Evolutionary conservation across 768 basidiomycete species (phyloP).

Genomic region (Tulasnella sp.): DNA sequence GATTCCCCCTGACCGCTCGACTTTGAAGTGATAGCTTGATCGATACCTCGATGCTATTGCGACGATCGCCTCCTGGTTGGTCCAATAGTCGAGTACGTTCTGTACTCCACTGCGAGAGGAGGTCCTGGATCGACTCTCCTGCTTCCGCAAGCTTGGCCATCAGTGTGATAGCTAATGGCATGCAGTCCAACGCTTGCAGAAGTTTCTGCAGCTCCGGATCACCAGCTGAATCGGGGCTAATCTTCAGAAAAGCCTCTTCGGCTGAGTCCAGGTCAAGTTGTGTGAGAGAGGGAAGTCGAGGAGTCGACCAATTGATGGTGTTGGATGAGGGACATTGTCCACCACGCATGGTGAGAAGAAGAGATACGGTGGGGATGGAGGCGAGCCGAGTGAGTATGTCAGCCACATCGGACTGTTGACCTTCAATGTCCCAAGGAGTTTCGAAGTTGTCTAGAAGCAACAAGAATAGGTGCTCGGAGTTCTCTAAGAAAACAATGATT

Average conservation of each 20-base stretch:
- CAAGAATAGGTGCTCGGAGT: slow-evolving; percentile 22
- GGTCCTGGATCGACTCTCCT: neutral
- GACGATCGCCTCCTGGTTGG: too few relatives aligned
- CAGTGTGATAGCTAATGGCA: neutral
- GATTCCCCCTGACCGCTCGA: neutral
- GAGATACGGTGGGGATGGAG: slow-evolving; percentile 22
- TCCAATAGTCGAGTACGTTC: too few relatives aligned
- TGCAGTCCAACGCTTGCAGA: neutral
- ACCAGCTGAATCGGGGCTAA: neutral
- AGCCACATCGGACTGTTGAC: slow-evolving; percentile 20
- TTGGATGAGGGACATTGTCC: neutral
- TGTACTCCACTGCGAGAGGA: too few relatives aligned
- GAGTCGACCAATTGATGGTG: slow-evolving; percentile 2
- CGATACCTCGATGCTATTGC: neutral
- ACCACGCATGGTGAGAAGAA: slow-evolving; percentile 29
- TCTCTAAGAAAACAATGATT: slow-evolving; percentile 21
- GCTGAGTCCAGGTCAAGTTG: slow-evolving; percentile 15
- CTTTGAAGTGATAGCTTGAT: neutral
- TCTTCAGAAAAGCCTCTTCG: neutral
- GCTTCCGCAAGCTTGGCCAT: neutral
- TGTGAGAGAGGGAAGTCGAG: neutral
- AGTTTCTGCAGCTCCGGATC: neutral
- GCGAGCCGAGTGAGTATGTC: slow-evolving; percentile 22
- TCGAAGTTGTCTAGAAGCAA: slow-evolving; percentile 33
- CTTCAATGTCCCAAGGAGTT: slow-evolving; percentile 27